Conservation (phyloP, 164 flowering plant genomes). For the Vitis rotundifolia region DNA sequence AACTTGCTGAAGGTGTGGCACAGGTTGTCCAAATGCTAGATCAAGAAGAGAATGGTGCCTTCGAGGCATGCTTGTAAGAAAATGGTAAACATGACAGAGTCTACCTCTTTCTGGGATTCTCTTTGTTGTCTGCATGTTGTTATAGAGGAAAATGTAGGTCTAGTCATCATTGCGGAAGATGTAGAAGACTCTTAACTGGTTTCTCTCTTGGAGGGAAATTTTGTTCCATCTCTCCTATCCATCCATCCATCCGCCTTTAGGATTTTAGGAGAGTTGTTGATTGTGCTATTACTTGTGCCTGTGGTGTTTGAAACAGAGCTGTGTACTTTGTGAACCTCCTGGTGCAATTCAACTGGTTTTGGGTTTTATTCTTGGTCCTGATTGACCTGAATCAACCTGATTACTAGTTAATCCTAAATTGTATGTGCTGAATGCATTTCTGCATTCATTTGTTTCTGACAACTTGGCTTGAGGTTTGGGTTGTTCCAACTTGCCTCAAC, state of each 20-base stretch:
- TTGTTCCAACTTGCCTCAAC: too few relatives aligned
- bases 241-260: too few relatives aligned
- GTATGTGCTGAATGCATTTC: too few relatives aligned
- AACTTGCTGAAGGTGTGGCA: conserved; percentile 85
- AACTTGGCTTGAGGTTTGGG: too few relatives aligned
- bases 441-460: too few relatives aligned
- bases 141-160: background rate
- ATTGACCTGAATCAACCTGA: too few relatives aligned
- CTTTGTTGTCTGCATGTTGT: background rate
- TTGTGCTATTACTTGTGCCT: conserved; percentile 2
- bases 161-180: background rate
- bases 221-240: background rate
- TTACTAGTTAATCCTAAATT: too few relatives aligned
- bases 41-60: conserved; percentile 38
- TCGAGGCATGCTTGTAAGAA: conserved; percentile 44
- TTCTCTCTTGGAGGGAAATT: background rate
- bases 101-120: background rate
- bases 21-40: conserved; percentile 84
- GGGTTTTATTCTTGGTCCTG: too few relatives aligned
- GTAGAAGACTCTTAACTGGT: background rate
- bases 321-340: background rate
- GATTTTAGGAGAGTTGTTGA: background rate
- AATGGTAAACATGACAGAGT: background rate
- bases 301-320: background rate
- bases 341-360: too few relatives aligned